Base-by-base conservation (phyloP, 768 basidiomycete genomes). In the Hygrophorus pudorinus region DNA sequence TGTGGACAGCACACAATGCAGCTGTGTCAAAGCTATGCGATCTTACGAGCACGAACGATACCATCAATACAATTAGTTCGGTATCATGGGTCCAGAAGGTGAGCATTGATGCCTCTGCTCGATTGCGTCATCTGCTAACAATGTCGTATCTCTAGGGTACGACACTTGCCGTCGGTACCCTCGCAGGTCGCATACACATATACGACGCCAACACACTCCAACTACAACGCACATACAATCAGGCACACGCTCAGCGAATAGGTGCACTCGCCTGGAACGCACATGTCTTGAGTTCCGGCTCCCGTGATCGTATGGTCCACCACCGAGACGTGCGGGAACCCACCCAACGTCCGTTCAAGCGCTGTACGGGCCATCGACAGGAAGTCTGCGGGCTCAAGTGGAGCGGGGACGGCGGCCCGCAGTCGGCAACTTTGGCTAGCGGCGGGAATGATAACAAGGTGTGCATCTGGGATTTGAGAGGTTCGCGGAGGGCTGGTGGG, bases 371-470 rank as follows among this genome's bases (percentile, higher is more conserved):
- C 0, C 88, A 91, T 57, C 67, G 82, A 20, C 96, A 99, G 57
- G 94, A 98, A 59, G 92, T 99, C 1, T 99, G 94, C 59, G 94
- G 94, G 2, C 64, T 99, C 35, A 83, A 87, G 46, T 99, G 93
- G 94, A 91, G 83, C 56, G 69, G 73, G 10, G 68, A 71, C 30
- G 55, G 50, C 21, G 38, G 41, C 17, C 45, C 10, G 27, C 58
- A 51, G 0, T 55, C 60, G 0, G 80, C 80, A 6, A 72, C 72
- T 24, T 74, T 99, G 3, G 94, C 94, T 2, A 90, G 85, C 51
- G 94, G 94, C 2, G 94, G 94, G 0, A 99, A 99, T 59, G 94
- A 99, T 64, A 99, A 99, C 65, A 97, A 97, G 66, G 87, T 99
- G 13, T 91, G 89, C 54, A 91, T 99, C 42, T 99, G 93, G 89